These are phyloP conservation scores for Suillus cothurnatus DNA, from an alignment of 768 basidiomycete genomes.

Conservation along the genomic window DNA sequence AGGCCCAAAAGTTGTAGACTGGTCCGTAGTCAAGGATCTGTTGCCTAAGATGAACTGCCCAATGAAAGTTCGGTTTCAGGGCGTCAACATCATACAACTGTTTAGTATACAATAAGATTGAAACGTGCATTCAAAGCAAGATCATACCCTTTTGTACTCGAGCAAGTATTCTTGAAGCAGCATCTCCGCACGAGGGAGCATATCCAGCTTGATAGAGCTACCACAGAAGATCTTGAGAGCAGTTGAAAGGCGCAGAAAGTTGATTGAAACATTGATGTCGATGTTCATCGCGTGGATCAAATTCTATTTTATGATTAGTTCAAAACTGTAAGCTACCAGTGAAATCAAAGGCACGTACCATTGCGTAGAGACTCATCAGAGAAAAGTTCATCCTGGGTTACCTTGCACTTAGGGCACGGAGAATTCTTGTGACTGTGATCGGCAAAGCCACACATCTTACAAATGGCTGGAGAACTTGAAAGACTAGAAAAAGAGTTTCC, in stretches of 20 bases:
- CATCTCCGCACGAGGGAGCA: background rate
- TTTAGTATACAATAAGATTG: too few species aligned
- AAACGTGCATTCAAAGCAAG: background rate
- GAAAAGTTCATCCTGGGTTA: background rate
- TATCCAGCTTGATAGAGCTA: background rate
- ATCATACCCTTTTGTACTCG: background rate
- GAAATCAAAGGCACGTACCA: background rate
- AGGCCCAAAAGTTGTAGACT: background rate
- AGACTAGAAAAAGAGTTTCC: conserved; percentile 70
- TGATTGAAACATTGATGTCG: background rate
- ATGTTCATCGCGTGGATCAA: background rate
- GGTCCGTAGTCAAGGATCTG: background rate
- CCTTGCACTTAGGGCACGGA: background rate
- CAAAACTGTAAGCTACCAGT: too few species aligned
- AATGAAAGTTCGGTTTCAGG: background rate
- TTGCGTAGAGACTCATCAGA: background rate
- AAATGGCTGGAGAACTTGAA: conserved; percentile 39
- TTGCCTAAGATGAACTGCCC: background rate
- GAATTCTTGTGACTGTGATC: background rate
- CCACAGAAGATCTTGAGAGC: background rate
- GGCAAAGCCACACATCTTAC: background rate
- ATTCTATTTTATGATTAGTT: background rate
- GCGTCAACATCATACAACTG: background rate
- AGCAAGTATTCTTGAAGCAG: background rate
- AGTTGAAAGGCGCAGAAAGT: background rate